phyloP scores from a whole-genome alignment of 2,329 filamentous ascomycete species.

The Dothistroma septosporum region DNA sequence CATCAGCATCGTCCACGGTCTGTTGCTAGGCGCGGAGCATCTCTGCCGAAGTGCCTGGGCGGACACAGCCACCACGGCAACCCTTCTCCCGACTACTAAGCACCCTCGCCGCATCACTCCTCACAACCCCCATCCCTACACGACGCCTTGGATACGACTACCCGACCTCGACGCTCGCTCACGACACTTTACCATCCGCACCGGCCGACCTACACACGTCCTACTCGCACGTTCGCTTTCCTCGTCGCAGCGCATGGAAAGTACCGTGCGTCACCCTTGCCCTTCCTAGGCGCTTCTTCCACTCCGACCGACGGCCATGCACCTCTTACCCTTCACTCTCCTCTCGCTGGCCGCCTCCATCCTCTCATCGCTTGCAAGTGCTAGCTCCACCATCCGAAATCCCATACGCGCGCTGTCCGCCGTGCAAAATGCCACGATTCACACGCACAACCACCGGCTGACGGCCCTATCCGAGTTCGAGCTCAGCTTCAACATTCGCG shows the following conservation, averaged over 20 bases:
- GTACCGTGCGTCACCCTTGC: background rate
- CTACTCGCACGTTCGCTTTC: background rate
- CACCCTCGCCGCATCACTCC: background rate
- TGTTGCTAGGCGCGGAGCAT: background rate
- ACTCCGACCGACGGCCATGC: slow-evolving; percentile 18
- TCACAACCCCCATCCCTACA: background rate
- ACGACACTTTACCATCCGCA: background rate
- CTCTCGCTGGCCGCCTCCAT: slow-evolving; percentile 21
- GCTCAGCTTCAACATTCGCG: slow-evolving; percentile 69
- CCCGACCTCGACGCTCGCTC: background rate
- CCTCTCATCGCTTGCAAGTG: slow-evolving; percentile 23
- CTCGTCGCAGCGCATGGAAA: background rate
- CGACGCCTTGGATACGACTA: background rate
- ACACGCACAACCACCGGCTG: slow-evolving; percentile 72
- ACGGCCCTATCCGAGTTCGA: slow-evolving; percentile 81
- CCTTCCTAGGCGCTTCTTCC: background rate
- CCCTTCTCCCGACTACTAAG: background rate
- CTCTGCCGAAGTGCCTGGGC: background rate
- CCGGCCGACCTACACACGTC: background rate
- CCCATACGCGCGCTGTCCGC: slow-evolving; percentile 70
- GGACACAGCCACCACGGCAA: background rate
- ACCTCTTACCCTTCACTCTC: slow-evolving; percentile 11
- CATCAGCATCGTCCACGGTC: no score
- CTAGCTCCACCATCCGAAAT: slow-evolving; percentile 64
- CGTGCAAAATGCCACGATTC: slow-evolving; percentile 70